Percentiles rank a stretch among this genome's conserved stretches.
phyloP scores from a whole-genome alignment of 805 yeast genomes.

The Wickerhamiella brachini region DNA sequence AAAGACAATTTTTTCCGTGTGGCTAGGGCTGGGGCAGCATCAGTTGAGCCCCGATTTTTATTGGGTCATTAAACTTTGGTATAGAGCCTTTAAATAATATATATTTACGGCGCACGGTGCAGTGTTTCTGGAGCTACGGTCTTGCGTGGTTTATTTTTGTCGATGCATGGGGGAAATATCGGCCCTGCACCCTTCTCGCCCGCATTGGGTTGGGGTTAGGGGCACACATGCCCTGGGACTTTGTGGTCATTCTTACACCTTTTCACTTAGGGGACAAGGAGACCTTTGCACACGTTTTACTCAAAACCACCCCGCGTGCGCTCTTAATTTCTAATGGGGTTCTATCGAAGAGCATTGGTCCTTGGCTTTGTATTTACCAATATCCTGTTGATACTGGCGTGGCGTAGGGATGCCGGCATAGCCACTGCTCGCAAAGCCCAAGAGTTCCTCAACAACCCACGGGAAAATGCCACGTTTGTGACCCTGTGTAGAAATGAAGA shows the following conservation, averaged over 20 bases:
- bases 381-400: not conserved
- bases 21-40: no score
- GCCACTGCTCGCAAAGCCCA: not conserved
- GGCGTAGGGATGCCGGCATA: not conserved
- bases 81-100: no score
- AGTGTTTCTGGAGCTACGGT: not conserved
- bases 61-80: not conserved
- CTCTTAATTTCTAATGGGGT: not conserved
- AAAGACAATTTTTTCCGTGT: no score
- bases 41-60: no score
- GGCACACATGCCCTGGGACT: not conserved
- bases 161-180: not conserved
- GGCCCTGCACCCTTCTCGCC: not conserved
- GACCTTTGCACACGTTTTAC: not conserved
- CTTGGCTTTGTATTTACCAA: not conserved
- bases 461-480: conserved; percentile 46
- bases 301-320: not conserved
- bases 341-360: not conserved
- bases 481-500: conserved; percentile 58
- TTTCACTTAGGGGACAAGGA: not conserved
- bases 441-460: not conserved
- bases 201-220: not conserved
- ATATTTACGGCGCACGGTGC: not conserved
- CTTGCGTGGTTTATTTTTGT: not conserved
- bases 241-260: not conserved